Evolutionary conservation across 306 rosid species (phyloP).

Genomic region (Malus orientalis): DNA sequence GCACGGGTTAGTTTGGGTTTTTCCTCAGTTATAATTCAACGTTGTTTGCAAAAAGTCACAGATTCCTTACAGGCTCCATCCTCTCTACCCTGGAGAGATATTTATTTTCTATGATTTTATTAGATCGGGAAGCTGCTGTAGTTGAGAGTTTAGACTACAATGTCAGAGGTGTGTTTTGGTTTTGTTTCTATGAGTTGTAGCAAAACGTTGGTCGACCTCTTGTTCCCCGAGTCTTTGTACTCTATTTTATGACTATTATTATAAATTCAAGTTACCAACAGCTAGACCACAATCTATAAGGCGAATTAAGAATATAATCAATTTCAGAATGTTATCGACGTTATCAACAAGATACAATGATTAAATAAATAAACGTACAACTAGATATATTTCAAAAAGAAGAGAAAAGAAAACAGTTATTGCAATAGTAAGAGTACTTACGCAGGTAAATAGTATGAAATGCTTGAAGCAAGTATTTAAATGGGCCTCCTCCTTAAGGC

Average conservation of each 20-base stretch:
- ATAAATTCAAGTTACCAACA: not conserved
- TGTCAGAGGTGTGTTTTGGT: not conserved
- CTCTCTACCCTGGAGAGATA: not conserved
- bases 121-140: not conserved
- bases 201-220: not conserved
- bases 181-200: not conserved
- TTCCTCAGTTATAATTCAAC: not conserved
- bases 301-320: not conserved
- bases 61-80: not conserved
- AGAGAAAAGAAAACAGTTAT: not conserved
- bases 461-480: slow-evolving; percentile 99
- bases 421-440: slow-evolving; percentile 33
- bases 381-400: not conserved
- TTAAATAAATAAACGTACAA: not conserved
- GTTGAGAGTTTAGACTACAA: not conserved
- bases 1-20: not conserved
- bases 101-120: not conserved
- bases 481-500: slow-evolving; percentile 99
- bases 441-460: slow-evolving; percentile 95
- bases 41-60: not conserved
- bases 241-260: not conserved
- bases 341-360: not conserved
- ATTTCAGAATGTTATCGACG: not conserved
- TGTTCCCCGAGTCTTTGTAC: not conserved
- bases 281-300: not conserved